Evolutionary conservation across 495 filamentous ascomycete genomes (phyloP).

Genomic region (Neurospora terricola): DNA sequence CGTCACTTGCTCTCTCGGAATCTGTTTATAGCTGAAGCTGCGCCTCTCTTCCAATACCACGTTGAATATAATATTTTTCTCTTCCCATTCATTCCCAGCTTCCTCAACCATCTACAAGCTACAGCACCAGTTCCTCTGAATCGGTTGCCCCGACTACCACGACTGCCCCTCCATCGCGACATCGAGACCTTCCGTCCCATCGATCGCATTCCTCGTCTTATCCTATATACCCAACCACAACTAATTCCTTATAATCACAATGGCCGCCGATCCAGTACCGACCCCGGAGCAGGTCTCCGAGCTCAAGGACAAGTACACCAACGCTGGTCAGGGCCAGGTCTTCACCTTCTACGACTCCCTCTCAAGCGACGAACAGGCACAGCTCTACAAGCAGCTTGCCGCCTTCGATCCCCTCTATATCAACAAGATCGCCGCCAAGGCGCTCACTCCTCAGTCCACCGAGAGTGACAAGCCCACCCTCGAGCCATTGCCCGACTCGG

Average conservation of each 20-base stretch:
- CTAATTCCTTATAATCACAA: neutral
- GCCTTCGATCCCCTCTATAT: constrained; percentile 72
- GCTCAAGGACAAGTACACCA: constrained; percentile 67
- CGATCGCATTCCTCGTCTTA: neutral
- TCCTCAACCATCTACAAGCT: neutral
- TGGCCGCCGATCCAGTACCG: constrained; percentile 27
- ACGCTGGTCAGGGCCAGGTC: constrained; percentile 79
- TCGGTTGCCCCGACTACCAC: neutral
- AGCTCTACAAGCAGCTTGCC: constrained; percentile 71
- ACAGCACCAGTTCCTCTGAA: neutral
- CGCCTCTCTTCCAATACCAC: neutral
- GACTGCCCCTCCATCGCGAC: neutral
- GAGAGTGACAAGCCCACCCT: constrained; percentile 43
- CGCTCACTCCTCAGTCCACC: constrained; percentile 60
- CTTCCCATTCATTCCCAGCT: neutral
- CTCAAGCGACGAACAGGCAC: constrained; percentile 56
- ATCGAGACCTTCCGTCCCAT: neutral
- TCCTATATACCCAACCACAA: neutral
- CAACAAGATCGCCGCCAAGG: constrained; percentile 73
- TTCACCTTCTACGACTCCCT: constrained; percentile 85
- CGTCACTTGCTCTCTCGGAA: neutral
- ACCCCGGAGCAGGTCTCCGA: constrained; percentile 60
- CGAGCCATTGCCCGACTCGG: constrained; percentile 84
- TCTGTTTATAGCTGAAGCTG: neutral
- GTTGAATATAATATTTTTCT: neutral